Evolutionary conservation across 2,329 filamentous ascomycete genomes (phyloP).

Genomic region (Aspergillus melleus): DNA sequence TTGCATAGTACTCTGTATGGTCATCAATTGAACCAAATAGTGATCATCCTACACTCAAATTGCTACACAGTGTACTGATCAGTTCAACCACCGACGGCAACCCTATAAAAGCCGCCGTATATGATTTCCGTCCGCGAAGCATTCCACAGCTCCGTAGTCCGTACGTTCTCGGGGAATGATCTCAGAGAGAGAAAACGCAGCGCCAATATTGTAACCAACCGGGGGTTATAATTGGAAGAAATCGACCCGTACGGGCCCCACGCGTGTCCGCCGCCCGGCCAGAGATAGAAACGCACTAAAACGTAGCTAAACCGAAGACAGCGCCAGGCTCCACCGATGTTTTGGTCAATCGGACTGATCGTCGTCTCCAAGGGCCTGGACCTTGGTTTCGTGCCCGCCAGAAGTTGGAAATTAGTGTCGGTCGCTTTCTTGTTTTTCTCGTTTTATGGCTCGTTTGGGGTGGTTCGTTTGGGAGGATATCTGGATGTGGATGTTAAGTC

Average conservation of each 20-base stretch:
- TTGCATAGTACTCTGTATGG: too few relatives aligned
- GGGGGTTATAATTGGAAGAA: neutral
- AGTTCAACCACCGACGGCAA: too few relatives aligned
- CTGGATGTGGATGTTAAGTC: neutral
- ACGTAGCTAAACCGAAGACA: neutral
- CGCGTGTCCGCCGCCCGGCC: neutral
- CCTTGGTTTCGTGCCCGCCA: neutral
- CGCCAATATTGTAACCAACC: neutral
- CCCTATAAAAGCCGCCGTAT: too few relatives aligned
- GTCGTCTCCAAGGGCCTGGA: constrained; percentile 10
- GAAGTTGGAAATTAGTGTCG: neutral
- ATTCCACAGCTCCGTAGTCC: neutral
- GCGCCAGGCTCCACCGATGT: constrained; percentile 9
- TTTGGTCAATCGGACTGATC: constrained; percentile 14
- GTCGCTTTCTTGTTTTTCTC: neutral
- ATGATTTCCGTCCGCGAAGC: neutral
- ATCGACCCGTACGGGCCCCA: constrained; percentile 11
- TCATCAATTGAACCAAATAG: too few relatives aligned
- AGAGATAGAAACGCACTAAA: constrained; percentile 13
- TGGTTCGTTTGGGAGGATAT: neutral
- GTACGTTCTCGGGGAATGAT: neutral
- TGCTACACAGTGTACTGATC: too few relatives aligned
- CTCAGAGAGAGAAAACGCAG: neutral
- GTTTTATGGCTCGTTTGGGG: too few relatives aligned
- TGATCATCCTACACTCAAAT: too few relatives aligned